Evolutionary conservation across 202 grass and related monocot species (phyloP), one percentile per base, ranked within the genome.

Genomic region (Schoenoplectus tabernaemontani): DNA sequence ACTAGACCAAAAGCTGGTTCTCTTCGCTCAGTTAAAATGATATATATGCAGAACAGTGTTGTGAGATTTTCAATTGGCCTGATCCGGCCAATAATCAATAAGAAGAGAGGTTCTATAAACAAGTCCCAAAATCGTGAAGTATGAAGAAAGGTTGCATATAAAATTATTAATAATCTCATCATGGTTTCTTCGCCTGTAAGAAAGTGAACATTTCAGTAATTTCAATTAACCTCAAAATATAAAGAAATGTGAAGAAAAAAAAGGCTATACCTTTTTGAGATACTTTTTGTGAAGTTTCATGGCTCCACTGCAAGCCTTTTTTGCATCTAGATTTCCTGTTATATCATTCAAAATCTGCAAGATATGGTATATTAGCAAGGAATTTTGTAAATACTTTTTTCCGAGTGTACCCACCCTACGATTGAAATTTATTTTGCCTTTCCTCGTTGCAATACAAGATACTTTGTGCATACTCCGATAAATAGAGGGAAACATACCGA

Each of bases 201-300:
- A 61, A 78, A 78, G 20, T 43, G 39, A 61, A 44, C 7, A 28
- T 16, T 59, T 78, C 34, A 78, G 57, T 62, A 37, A 62, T 43
- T 41, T 60, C 60, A 63, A 82, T 33, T 67, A 65, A 11, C 56
- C 50, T 39, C n/a, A 11, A 17, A 19, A 62, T 57, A n/a, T n/a
- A n/a, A n/a, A 22, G 64, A 10, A 24, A 17, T 71, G 48, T 28
- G 50, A 15, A 67, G 33, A 78, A n/a, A 32, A 57, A 61, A 72
- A 68, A 39, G 2, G 23, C 74, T 58, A 76, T 76, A 90, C 92
- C 70, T 90, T 92, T 85, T 92, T 92, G 60, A 96, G 80, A 70
- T 96, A 96, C 71, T 96, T 96, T 56, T 87, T 96, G 78, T 96
- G 93, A 84, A 96, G 93, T 87, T 92, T 96, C 88, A 96, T 76